Base-by-base conservation (phyloP, 495 filamentous ascomycete species). In the Penicillium argentinense region DNA sequence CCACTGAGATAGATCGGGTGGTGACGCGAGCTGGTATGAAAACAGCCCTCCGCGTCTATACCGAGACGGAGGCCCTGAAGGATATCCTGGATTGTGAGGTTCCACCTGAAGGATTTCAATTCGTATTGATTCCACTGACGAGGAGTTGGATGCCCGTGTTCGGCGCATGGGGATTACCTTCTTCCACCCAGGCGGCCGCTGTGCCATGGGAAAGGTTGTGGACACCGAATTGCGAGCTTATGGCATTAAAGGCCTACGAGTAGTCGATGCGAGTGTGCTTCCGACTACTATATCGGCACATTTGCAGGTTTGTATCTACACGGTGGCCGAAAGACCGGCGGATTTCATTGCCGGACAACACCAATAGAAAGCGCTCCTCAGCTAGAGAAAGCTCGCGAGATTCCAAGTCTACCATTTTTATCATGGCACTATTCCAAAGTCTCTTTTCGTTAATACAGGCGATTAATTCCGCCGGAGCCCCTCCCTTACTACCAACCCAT, bases 161-260 rank as follows among this genome's bases (percentile, higher is more conserved):
- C 40, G 43, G 9, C 38, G 40, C n/a, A 54, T 51, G 4, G 43
- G 55, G 16, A 47, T 29, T 45, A 71, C 49, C 23, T 63, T 42
- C 59, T 57, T 51, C 17, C 59, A 61, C 39, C 48, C 53, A 1
- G 62, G 59, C 23, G 71, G 73, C 2, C 59, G 57, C 2, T 58
- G 56, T 18, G 60, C 67, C 0, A 73, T 74, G 69, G 72, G 71
- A 3, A 63, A 60, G 39, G 69, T 71, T 0, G 63, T 74, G 12
- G 67, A 74, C 42, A 56, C 54, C 1, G 33, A 66, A 14, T 49
- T 74, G 1, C 59, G 53, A 2, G 65, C 74, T 7, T 53, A 55
- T 12, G 72, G 70, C 0, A 61, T 75, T 2, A 38, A 64, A 13
- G 57, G 59, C 3, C 44, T 74, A 12, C 48, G 68, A 19, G 62